Evolutionary conservation across 2,329 filamentous ascomycete species (phyloP).

Genomic region (Xylariaceae sp.): DNA sequence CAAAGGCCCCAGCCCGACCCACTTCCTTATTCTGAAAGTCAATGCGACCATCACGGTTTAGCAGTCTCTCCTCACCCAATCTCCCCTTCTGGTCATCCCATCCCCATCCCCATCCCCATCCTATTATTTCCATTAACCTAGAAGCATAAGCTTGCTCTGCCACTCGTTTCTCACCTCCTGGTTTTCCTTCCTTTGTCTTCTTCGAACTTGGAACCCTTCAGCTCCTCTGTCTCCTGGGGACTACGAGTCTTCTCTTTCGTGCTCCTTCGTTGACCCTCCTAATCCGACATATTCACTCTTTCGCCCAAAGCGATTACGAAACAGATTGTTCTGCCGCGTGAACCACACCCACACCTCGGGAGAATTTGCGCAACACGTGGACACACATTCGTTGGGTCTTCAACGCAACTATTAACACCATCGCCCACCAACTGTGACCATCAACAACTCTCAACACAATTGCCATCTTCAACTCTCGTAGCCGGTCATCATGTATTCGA

Average conservation of each 20-base stretch:
- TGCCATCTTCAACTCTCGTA: neutral
- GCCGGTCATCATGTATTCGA: conserved; percentile 52
- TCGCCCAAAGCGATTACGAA: too few species aligned
- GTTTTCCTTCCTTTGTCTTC: conserved; percentile 17
- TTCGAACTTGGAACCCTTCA: neutral
- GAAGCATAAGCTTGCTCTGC: conserved; percentile 27
- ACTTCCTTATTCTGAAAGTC: conserved; percentile 27
- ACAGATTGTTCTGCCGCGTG: neutral
- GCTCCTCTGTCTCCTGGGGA: neutral
- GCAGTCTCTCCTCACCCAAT: conserved; percentile 8
- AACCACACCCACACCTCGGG: neutral
- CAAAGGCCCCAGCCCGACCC: conserved; percentile 1
- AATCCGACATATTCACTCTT: neutral
- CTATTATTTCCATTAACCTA: conserved; percentile 5
- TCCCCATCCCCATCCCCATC: conserved; percentile 16
- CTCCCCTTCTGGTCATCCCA: conserved; percentile 22
- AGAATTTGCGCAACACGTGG: conserved; percentile 6
- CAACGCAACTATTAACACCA: neutral
- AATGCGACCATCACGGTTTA: conserved; percentile 20
- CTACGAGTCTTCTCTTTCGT: neutral
- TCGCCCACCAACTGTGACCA: neutral
- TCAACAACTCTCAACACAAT: neutral
- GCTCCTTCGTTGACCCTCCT: conserved; percentile 1
- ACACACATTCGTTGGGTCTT: conserved; percentile 3
- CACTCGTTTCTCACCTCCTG: conserved; percentile 26